These are phyloP conservation scores for Neurospora terricola DNA, from an alignment of 495 filamentous ascomycete species.

Conservation along the genomic window DNA sequence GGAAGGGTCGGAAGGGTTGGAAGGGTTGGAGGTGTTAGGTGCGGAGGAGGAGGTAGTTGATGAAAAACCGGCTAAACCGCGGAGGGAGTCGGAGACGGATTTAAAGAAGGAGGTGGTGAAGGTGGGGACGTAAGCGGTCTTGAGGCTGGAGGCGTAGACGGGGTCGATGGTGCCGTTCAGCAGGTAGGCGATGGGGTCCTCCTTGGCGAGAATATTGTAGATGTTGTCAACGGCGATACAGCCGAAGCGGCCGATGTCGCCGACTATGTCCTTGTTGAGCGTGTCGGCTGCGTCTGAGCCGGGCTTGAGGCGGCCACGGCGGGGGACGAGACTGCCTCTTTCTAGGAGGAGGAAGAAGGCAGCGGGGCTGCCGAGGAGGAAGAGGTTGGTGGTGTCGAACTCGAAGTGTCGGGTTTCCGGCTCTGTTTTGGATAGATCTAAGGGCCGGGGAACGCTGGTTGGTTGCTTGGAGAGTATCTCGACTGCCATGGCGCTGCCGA, in stretches of 20 bases:
- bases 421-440: conserved; percentile 39
- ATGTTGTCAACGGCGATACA: conserved; percentile 92
- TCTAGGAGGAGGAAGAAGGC: conserved; percentile 91
- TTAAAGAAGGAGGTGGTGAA: conserved; percentile 55
- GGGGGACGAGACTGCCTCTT: conserved; percentile 68
- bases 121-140: conserved; percentile 67
- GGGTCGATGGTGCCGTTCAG: conserved; percentile 84
- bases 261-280: conserved; percentile 54
- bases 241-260: conserved; percentile 68
- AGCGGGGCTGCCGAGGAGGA: conserved; percentile 84
- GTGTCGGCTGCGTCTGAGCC: conserved; percentile 53
- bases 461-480: conserved; percentile 88
- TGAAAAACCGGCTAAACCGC: conserved; percentile 29
- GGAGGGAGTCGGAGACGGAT: conserved; percentile 55
- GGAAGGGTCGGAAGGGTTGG: not conserved
- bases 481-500: conserved; percentile 87
- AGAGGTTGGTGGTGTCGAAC: conserved; percentile 82
- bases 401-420: conserved; percentile 62
- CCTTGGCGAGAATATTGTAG: conserved; percentile 74
- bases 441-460: conserved; percentile 38
- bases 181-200: conserved; percentile 73
- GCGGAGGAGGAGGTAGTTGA: conserved; percentile 4
- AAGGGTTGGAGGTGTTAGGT: not conserved
- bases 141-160: conserved; percentile 65
- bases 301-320: conserved; percentile 64